Conservation (phyloP, 2,329 filamentous ascomycete species). For the Clarireedia monteithiana region DNA sequence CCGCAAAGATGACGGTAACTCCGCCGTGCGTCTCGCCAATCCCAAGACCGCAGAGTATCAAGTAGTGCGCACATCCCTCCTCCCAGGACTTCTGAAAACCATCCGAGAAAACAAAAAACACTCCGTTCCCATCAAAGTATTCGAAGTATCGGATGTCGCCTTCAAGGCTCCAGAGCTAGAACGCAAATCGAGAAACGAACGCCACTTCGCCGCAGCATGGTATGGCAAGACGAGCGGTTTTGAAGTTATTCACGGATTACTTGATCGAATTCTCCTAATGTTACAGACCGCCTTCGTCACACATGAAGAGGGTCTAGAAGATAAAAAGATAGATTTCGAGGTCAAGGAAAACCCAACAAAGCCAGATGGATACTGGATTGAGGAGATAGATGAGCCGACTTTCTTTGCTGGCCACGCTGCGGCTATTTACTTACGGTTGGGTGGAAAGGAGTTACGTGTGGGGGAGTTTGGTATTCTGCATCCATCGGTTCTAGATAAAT, state of each 20-base stretch:
- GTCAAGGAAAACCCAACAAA: constrained; percentile 46
- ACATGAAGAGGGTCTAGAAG: constrained; percentile 57
- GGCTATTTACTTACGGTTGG: constrained; percentile 69
- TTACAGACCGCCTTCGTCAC: constrained; percentile 75
- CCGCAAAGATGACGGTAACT: constrained; percentile 76
- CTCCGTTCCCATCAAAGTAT: constrained; percentile 81
- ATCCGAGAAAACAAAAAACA: constrained; percentile 90
- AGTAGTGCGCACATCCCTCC: constrained; percentile 77
- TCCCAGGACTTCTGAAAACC: constrained; percentile 87
- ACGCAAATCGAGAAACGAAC: constrained; percentile 83
- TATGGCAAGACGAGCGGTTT: constrained; percentile 93
- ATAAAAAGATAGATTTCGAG: constrained; percentile 44
- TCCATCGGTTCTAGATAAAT: constrained; percentile 86
- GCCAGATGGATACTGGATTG: constrained; percentile 82
- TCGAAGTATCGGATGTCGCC: constrained; percentile 83
- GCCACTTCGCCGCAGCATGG: constrained; percentile 93
- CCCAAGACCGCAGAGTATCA: constrained; percentile 93
- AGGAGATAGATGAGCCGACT: constrained; percentile 82
- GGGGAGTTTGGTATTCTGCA: constrained; percentile 93
- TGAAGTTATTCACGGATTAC: constrained; percentile 86
- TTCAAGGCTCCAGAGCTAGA: constrained; percentile 80
- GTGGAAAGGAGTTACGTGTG: constrained; percentile 66
- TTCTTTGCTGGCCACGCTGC: constrained; percentile 90
- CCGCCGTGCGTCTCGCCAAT: constrained; percentile 78
- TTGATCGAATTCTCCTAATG: constrained; percentile 91